Conservation (phyloP, 192 early-diverging fungal species). For the Anaeromyces robustus region DNA sequence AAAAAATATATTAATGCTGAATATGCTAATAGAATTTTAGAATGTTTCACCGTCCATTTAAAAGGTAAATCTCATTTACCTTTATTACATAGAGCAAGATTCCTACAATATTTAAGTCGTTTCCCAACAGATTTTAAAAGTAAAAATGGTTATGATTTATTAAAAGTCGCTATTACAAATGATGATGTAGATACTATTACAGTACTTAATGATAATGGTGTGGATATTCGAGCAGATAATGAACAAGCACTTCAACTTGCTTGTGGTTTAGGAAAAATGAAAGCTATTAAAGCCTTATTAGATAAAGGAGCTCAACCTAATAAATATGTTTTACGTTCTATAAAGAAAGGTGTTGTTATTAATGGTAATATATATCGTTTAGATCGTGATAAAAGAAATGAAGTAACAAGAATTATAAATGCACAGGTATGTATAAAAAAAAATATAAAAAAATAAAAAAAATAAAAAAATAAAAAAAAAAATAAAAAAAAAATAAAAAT, state of each 20-base stretch:
- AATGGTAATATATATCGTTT: neutral
- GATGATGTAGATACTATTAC: neutral
- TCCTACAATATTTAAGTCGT: neutral
- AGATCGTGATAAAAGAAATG: neutral
- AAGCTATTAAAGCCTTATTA: neutral
- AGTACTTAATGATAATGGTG: neutral
- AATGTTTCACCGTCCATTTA: neutral
- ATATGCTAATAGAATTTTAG: neutral
- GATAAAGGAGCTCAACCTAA: neutral
- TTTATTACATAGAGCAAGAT: neutral
- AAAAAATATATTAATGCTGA: neutral
- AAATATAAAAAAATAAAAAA: too few relatives aligned
- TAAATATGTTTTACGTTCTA: neutral
- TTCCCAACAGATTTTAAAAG: neutral
- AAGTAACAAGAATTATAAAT: neutral
- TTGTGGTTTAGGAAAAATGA: neutral
- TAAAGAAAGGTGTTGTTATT: neutral
- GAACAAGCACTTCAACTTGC: neutral
- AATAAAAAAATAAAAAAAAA: neutral
- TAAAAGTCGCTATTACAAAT: neutral
- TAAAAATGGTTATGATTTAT: neutral
- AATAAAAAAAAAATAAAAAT: too few relatives aligned
- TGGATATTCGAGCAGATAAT: neutral
- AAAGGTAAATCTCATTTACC: neutral
- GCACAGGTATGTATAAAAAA: neutral